A percentile compares a stretch with the other conserved stretches of the same genome.
Evolutionary conservation across 345 rosid genomes (phyloP).

Genomic region (Cardiospermum halicacabum): DNA sequence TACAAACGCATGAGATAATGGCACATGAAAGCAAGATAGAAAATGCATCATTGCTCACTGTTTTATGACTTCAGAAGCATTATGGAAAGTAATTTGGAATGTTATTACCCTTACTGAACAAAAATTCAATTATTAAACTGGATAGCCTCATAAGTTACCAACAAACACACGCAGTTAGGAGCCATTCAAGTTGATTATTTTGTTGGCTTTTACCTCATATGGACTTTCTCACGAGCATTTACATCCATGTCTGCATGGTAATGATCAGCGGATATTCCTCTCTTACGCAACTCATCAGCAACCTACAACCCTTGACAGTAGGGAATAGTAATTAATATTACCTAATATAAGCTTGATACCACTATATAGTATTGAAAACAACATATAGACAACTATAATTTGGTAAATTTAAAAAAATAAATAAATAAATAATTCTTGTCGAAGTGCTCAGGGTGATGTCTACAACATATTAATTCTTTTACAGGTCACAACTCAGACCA

Average conservation of each 20-base stretch:
- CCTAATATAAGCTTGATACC: background rate
- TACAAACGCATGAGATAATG: conserved; percentile 12
- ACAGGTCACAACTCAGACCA: background rate
- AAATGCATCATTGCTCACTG: background rate
- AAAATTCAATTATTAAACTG: background rate
- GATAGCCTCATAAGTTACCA: background rate
- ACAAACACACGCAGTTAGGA: background rate
- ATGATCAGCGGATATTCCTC: conserved; percentile 78
- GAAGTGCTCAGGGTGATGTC: background rate
- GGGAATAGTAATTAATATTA: conserved; percentile 11
- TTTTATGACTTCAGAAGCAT: background rate
- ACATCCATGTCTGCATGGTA: conserved; percentile 97
- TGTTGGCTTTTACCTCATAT: conserved; percentile 45
- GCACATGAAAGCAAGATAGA: background rate
- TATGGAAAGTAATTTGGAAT: background rate
- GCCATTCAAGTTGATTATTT: background rate
- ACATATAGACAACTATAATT: background rate
- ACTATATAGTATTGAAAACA: background rate
- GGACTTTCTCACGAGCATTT: conserved; percentile 80
- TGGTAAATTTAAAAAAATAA: background rate
- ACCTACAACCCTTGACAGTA: conserved; percentile 48
- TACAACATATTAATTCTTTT: background rate
- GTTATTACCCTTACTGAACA: background rate
- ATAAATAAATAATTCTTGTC: background rate
- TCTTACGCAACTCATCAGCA: conserved; percentile 63